These are phyloP conservation scores for Spergularia azorica DNA, from an alignment of 179 eudicot species.

Conservation along the genomic window DNA sequence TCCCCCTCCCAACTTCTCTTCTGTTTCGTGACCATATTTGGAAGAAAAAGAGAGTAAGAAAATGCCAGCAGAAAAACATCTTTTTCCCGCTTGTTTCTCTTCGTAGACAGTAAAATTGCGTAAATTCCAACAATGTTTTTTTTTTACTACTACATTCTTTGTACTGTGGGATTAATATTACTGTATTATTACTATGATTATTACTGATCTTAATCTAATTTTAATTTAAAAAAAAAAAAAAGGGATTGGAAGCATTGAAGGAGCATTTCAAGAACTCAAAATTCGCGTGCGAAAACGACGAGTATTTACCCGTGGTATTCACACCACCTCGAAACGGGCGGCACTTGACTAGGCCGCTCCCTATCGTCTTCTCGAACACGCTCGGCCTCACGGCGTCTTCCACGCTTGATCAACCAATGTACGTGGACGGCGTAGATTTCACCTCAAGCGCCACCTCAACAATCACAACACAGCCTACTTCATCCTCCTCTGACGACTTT, in stretches of 20 bases:
- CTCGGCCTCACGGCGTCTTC: neutral
- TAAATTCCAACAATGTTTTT: neutral
- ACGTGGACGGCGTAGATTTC: constrained; percentile 17
- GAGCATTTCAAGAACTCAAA: constrained; percentile 98
- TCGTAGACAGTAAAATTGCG: constrained; percentile 24
- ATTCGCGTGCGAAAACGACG: constrained; percentile 85
- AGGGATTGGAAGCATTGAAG: constrained; percentile 90
- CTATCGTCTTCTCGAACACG: constrained; percentile 40
- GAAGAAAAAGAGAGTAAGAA: constrained; percentile 8
- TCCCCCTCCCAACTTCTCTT: constrained; percentile 24
- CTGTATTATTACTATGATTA: neutral
- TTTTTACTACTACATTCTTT: neutral
- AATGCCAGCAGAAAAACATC: constrained; percentile 37
- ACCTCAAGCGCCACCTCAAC: constrained; percentile 16
- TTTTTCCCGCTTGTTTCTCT: constrained; percentile 32
- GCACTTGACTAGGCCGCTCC: constrained; percentile 50
- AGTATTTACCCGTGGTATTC: constrained; percentile 88
- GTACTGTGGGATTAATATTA: neutral
- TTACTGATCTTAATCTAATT: neutral
- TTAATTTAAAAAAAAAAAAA: neutral
- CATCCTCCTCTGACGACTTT: neutral
- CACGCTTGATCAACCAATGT: neutral
- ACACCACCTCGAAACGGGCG: constrained; percentile 90
- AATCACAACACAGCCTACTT: constrained; percentile 9
- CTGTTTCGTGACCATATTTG: constrained; percentile 26